Base-by-base conservation (phyloP, 2,329 filamentous ascomycete genomes). In the Ramularia endophylla region DNA sequence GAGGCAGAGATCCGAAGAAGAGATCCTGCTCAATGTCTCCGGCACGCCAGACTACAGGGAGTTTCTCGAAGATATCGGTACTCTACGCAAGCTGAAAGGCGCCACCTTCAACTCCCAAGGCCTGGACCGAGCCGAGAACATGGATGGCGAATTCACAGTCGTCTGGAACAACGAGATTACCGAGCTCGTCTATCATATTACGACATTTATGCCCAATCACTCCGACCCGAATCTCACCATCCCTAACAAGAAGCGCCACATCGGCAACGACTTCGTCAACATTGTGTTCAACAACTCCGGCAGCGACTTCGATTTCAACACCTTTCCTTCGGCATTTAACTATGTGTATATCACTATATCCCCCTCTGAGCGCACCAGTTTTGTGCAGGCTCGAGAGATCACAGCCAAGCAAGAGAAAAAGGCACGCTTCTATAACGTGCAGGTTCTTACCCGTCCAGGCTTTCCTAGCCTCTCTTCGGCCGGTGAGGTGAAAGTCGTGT, bases 211-310 rank as follows among this genome's bases (percentile, higher is more conserved):
- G 92, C 92, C 92, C 1, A 95, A 87, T 8, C 78, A 94, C 58
- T 69, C 83, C 11, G 80, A 87, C 40, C 74, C 78, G 20, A 88
- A 95, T 55, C 81, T 83, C 47, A 53, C 55, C 18, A 53, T 55
- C 5, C 53, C 50, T 29, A 75, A 80, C 62, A 98, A 98, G 70
- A 98, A 98, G 66, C 77, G 81, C 2, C 94, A 97, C 59, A 92
- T 97, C 46, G 92, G 92, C 43, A 98, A 98, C 59, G 92, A 97
- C 64, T 94, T 87, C 62, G 92, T 98, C 60, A 97, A 95, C 61
- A 94, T 98, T 54, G 83, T 98, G 43, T 98, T 94, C 74, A 98
- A 98, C 62, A 87, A 94, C 57, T 95, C 89, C 2, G 90, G 92
- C n/a, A 31, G 38, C 31, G 83, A 85, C 0, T 97, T 95, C 68